A percentile compares a stretch with the other conserved stretches of the same genome.
phyloP scores from a whole-genome alignment of 768 basidiomycete genomes.

The Coprinopsis sp. region DNA sequence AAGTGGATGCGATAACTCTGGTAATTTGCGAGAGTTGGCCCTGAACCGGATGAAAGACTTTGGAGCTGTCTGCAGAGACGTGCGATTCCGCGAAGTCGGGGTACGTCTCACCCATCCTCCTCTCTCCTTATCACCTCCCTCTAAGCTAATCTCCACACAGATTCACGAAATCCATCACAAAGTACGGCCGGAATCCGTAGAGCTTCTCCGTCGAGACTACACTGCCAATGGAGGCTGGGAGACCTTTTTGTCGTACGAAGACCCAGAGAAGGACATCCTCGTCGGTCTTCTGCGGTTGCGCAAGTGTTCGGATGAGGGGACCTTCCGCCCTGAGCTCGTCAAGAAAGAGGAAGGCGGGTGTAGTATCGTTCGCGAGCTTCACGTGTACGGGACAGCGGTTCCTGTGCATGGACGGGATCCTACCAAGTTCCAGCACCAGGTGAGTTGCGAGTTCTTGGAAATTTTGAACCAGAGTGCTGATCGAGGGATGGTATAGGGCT shows the following conservation, averaged over 20 bases:
- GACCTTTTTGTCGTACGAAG: conserved; percentile 98
- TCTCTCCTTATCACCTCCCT: conserved; percentile 1
- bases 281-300: conserved; percentile 88
- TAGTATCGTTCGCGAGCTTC: conserved; percentile 92
- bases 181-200: conserved; percentile 91
- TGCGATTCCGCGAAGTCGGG: conserved; percentile 96
- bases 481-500: conserved; percentile 52
- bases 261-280: conserved; percentile 94
- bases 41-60: conserved; percentile 99
- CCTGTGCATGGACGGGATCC: conserved; percentile 97
- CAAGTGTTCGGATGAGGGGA: conserved; percentile 96
- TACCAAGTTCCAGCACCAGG: conserved; percentile 96
- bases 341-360: conserved; percentile 70
- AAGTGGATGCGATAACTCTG: conserved; percentile 96
- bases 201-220: conserved; percentile 93
- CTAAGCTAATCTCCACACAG: conserved; percentile 37
- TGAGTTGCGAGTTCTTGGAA: conserved; percentile 24
- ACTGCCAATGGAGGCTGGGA: conserved; percentile 99
- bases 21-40: conserved; percentile 93
- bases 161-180: conserved; percentile 99
- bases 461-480: conserved; percentile 3
- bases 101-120: conserved; percentile 42
- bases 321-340: conserved; percentile 90
- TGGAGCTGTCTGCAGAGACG: conserved; percentile 95
- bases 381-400: conserved; percentile 97